Conservation (phyloP, 2,329 filamentous ascomycete species). For the Escovopsis weberi region DNA sequence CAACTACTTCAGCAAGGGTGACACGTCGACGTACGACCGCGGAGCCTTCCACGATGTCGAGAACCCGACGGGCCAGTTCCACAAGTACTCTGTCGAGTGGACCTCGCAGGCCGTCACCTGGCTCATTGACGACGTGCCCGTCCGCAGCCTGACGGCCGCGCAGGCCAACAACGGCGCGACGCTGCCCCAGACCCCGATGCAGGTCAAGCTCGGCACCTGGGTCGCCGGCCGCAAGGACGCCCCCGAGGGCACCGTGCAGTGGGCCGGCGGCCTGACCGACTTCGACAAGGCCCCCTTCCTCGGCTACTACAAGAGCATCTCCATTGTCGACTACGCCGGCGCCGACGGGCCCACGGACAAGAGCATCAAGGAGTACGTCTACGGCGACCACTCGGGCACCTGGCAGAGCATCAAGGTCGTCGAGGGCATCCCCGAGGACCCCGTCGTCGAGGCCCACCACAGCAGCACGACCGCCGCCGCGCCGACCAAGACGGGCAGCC, state of each 20-base stretch:
- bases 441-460: slow-evolving; percentile 4
- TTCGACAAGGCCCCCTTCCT: slow-evolving; percentile 37
- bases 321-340: slow-evolving; percentile 39
- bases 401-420: slow-evolving; percentile 37
- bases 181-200: slow-evolving; percentile 62
- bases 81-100: slow-evolving; percentile 59
- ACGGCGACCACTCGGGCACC: slow-evolving; percentile 32
- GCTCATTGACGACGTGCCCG: slow-evolving; percentile 44
- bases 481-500: slow-evolving; percentile 3
- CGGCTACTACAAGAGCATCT: slow-evolving; percentile 42
- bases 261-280: slow-evolving; percentile 50
- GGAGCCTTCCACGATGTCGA: slow-evolving; percentile 46
- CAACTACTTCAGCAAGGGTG: slow-evolving; percentile 72
- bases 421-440: slow-evolving; percentile 19
- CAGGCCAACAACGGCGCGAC: slow-evolving; percentile 40
- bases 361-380: slow-evolving; percentile 37
- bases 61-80: slow-evolving; percentile 33
- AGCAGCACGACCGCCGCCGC: slow-evolving; percentile 6
- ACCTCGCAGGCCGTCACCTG: slow-evolving; percentile 47
- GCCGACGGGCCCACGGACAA: slow-evolving; percentile 23
- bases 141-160: slow-evolving; percentile 46
- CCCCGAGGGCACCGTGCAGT: slow-evolving; percentile 53
- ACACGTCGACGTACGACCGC: slow-evolving; percentile 57
- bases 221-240: slow-evolving; percentile 44
- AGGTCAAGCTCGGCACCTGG: slow-evolving; percentile 56